phyloP scores from a whole-genome alignment of 2,329 filamentous ascomycete genomes.

The Aurifilum marmelostoma region DNA sequence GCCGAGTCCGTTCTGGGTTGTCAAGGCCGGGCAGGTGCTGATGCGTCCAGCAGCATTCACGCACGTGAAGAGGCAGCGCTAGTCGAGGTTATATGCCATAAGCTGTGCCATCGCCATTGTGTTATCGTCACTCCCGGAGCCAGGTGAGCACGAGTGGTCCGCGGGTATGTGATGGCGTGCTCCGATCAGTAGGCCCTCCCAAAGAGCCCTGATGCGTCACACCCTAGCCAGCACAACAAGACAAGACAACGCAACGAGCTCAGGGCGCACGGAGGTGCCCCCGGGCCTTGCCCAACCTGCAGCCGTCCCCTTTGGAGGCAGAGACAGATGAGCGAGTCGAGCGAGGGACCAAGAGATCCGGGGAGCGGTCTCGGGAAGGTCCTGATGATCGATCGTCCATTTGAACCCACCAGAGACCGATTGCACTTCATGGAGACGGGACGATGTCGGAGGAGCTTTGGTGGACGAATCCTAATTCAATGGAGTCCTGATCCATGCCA shows the following conservation, averaged over 20 bases:
- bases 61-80: conserved; percentile 7
- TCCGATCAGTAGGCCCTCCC: too few species aligned
- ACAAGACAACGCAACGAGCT: neutral
- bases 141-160: neutral
- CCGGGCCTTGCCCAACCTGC: neutral
- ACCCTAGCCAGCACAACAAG: neutral
- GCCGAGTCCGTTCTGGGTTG: neutral
- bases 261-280: neutral
- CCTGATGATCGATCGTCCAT: neutral
- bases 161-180: conserved; percentile 10
- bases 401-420: neutral
- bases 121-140: neutral
- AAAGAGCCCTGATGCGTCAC: neutral
- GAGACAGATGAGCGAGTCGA: neutral
- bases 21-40: neutral
- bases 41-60: neutral
- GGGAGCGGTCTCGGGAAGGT: conserved; percentile 3
- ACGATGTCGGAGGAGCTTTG: neutral
- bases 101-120: conserved; percentile 8
- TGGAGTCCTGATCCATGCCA: neutral
- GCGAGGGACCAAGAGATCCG: neutral
- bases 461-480: neutral
- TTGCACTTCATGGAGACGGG: neutral
- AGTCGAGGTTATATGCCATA: neutral
- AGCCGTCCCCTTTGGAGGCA: neutral